Evolutionary conservation across 345 rosid genomes (phyloP).

Genomic region (Ailanthus altissimus): DNA sequence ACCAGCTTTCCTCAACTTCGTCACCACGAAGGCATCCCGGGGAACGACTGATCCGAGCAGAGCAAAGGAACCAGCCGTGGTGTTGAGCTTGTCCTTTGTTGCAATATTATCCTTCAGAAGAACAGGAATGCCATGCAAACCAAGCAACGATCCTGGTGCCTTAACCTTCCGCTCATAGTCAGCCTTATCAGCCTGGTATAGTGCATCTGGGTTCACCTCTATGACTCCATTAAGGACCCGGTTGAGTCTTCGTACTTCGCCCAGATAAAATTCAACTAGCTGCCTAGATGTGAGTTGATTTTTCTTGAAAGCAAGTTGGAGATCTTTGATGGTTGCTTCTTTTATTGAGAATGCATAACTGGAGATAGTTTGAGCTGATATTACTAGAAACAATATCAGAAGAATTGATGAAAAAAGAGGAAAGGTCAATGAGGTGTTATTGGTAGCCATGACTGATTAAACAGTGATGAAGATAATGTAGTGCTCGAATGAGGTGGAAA

Average conservation of each 20-base stretch:
- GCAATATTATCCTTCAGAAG: conserved; percentile 68
- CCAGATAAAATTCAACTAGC: conserved; percentile 53
- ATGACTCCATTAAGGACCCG: conserved; percentile 55
- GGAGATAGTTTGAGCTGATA: not conserved
- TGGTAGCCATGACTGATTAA: too few species aligned
- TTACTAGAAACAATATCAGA: conserved; percentile 6
- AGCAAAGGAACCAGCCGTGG: conserved; percentile 73
- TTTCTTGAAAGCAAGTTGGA: conserved; percentile 48
- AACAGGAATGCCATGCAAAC: conserved; percentile 67
- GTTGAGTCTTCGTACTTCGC: conserved; percentile 47
- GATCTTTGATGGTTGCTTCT: conserved; percentile 49
- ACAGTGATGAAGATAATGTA: too few species aligned
- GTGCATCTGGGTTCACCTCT: conserved; percentile 73
- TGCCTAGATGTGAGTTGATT: conserved; percentile 58
- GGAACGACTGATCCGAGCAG: conserved; percentile 62
- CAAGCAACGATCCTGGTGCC: conserved; percentile 17
- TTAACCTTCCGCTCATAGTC: conserved; percentile 48
- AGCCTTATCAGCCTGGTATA: conserved; percentile 53
- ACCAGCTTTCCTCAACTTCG: conserved; percentile 54
- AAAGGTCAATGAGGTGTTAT: not conserved
- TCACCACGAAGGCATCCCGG: conserved; percentile 66
- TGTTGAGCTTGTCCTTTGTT: conserved; percentile 65
- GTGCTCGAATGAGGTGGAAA: too few species aligned
- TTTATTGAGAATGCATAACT: conserved; percentile 28
- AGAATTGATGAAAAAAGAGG: conserved; percentile 15